Evolutionary conservation across 2,329 filamentous ascomycete species (phyloP).

Genomic region (Paracorniculantispora psalliotae): DNA sequence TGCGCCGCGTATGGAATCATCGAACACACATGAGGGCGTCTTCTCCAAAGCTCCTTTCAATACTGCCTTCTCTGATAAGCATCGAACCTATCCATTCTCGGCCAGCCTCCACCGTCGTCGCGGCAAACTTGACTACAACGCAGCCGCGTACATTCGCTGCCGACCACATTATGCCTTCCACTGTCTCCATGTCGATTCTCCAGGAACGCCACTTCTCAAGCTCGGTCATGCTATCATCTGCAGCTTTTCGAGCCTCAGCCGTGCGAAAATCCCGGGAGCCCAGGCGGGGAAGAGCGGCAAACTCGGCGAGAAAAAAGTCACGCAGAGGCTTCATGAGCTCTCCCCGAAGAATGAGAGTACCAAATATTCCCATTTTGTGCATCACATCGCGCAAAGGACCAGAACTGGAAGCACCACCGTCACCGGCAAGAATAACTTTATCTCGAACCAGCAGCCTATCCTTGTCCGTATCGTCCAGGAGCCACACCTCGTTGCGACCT

Average conservation of each 20-base stretch:
- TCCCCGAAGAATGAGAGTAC: constrained; percentile 79
- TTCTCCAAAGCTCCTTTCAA: constrained; percentile 69
- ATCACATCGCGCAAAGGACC: constrained; percentile 56
- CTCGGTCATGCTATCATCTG: constrained; percentile 32
- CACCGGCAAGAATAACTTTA: constrained; percentile 67
- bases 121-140: constrained; percentile 87
- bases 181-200: constrained; percentile 54
- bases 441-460: constrained; percentile 75
- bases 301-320: constrained; percentile 74
- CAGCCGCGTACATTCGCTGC: constrained; percentile 76
- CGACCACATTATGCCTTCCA: constrained; percentile 69
- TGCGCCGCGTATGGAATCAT: constrained; percentile 27
- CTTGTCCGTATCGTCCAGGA: constrained; percentile 29
- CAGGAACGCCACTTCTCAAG: constrained; percentile 48
- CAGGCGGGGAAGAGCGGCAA: constrained; percentile 71
- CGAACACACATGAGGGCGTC: constrained; percentile 72
- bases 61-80: constrained; percentile 67
- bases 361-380: constrained; percentile 71
- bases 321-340: constrained; percentile 61
- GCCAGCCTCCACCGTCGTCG: constrained; percentile 73
- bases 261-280: constrained; percentile 73
- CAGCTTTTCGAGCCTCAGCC: constrained; percentile 42
- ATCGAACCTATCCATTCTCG: constrained; percentile 75
- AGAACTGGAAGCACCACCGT: constrained; percentile 35
- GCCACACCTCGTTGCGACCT: constrained; percentile 86